Base-by-base conservation (phyloP, 176 grass and related monocot genomes). In the Oryza officinalis region DNA sequence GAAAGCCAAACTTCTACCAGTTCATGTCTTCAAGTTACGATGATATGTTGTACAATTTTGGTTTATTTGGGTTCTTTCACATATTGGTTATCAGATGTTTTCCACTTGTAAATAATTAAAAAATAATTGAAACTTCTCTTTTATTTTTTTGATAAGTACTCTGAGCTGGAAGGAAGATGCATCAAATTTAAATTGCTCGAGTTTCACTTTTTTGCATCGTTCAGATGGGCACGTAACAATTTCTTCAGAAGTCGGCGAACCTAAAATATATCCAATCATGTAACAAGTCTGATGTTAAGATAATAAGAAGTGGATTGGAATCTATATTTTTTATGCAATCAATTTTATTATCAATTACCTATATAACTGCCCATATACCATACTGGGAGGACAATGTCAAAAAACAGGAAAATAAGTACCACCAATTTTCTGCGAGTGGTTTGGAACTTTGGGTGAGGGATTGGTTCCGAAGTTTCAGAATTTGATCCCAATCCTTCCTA, bases 51-150 rank as follows among this genome's bases (percentile, higher is more conserved):
- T 20, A 10, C 12, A 33, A 72, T 8, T 82, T 63, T 26, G 41
- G 49, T 72, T 60, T 38, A 41, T 43, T 44, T 63, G 10, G 49
- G 7, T 7, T 83, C 17, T 46, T 64, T 83, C 6, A 14, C 7
- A 7, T 71, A 59, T 23, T 75, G n/a, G 15, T 73, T 49, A 75
- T 61, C 27, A 44, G 33, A 80, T 84, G 47, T 23, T 57, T 8
- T 14, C 65, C 50, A 38, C 18, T 27, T 18, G 74, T 32, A 60
- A 67, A 5, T 79, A 27, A n/a, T 13, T 46, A 2, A 74, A 38
- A 0, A 80, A 2, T 6, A 1, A 43, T 63, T 79, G 32, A 25
- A 60, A 74, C 17, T 30, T 7, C 11, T 15, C 27, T 31, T 47
- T n/a, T 47, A 65, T 44, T 66, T 44, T 71, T 32, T 67, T 8